Base-by-base conservation (phyloP, 78 protist genomes). In the Dictyostelium brefeldianum region DNA sequence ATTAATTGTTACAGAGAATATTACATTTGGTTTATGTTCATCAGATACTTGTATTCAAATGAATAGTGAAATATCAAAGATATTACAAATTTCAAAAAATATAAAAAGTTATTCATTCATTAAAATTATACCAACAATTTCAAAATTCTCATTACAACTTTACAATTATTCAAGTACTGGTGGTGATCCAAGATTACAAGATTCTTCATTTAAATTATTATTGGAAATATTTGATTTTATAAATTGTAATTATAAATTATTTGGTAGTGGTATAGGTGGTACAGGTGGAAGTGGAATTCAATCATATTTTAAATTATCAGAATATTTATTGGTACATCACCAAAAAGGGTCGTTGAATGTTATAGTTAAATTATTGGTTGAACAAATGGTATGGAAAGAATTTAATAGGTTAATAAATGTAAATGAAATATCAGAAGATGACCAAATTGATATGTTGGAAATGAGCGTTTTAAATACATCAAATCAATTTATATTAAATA, bases 71-170 rank as follows among this genome's bases (percentile, higher is more conserved):
- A 6, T 67, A 6, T 57, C 57, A 51, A n/a, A 50, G 15, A 41
- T 77, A 1, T 18, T 56, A 47, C 54, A 87, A 14, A 25, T 64
- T 11, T 36, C 43, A 36, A 36, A 36, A 36, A 36, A 36, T 36
- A n/a, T 47, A 0, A 56, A 46, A 22, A 56, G 81, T 22, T 12
- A 25, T 14, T 46, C 65, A 25, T 59, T 87, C 48, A 18, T 11
- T 9, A 29, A 59, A 11, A 27, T 87, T 15, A 27, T 77, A 11
- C 93, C 93, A 12, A 65, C 65, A 0, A 10, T 62, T 47, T 50
- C 93, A 18, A 87, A 87, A 36, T 87, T 77, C 36, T 36, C 47
- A 18, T 65, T 48, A 46, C 93, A 87, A 87, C 18, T 77, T 12
- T 64, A 64, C 51, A 59, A 67, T 67, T 41, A 31, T 67, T 67